These are phyloP conservation scores for Mollisiaceae sp. DNA, from an alignment of 2,329 filamentous ascomycete genomes.

Conservation along the genomic window DNA sequence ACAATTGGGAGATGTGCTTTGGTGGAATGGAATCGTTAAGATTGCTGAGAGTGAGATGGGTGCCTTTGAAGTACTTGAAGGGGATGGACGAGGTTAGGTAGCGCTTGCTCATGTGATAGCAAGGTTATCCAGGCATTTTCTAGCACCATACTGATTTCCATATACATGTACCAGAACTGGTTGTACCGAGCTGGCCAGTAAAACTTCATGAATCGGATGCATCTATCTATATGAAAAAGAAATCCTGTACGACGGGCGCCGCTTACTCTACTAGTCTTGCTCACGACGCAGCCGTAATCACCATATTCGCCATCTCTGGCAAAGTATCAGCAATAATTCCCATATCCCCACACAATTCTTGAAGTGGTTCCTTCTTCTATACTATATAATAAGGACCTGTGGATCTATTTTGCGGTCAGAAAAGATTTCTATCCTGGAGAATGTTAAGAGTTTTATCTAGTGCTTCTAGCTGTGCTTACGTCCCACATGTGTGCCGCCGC, in stretches of 20 bases:
- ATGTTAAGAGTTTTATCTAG: conserved; percentile 40
- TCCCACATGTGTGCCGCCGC: conserved; percentile 67
- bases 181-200: background rate
- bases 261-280: background rate
- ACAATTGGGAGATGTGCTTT: background rate
- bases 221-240: background rate
- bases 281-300: conserved; percentile 28
- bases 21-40: no score
- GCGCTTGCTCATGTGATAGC: no score
- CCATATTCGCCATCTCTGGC: conserved; percentile 52
- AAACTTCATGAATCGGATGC: background rate
- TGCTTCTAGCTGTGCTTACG: conserved; percentile 55
- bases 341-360: conserved; percentile 55
- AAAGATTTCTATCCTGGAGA: background rate
- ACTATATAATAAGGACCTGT: conserved; percentile 58
- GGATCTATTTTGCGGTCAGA: conserved; percentile 41
- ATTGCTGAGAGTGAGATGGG: no score
- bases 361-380: conserved; percentile 56
- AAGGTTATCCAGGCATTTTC: no score
- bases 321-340: conserved; percentile 55
- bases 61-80: no score
- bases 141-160: no score
- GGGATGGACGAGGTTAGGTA: no score
- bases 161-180: no score
- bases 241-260: background rate